Percentiles rank a stretch among this genome's conserved stretches.
phyloP scores from a whole-genome alignment of 345 rosid genomes.

The Garcia nutans region DNA sequence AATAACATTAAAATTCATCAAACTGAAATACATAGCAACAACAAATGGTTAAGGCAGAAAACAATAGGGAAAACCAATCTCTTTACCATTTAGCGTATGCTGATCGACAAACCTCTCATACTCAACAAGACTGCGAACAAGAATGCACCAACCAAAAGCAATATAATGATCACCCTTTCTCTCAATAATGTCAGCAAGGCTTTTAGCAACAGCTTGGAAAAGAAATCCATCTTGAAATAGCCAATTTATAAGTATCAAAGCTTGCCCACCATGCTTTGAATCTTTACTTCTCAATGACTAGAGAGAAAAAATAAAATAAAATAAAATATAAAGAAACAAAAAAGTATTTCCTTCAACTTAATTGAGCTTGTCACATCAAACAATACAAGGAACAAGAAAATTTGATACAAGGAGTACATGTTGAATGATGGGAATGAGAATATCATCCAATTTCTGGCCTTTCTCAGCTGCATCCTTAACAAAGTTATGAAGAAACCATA shows the following conservation, averaged over 20 bases:
- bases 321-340: not conserved
- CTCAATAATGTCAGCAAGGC: slow-evolving; percentile 43
- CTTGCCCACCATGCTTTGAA: slow-evolving; percentile 46
- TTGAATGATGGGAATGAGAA: slow-evolving; percentile 72
- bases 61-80: not conserved
- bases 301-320: not conserved
- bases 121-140: slow-evolving; percentile 62
- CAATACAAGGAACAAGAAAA: not conserved
- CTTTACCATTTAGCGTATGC: slow-evolving; percentile 51
- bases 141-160: slow-evolving; percentile 80
- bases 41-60: not conserved
- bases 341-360: not conserved
- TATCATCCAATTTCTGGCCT: slow-evolving; percentile 46
- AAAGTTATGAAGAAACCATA: slow-evolving; percentile 56
- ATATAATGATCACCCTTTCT: slow-evolving; percentile 67
- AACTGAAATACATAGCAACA: not conserved
- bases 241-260: slow-evolving; percentile 61
- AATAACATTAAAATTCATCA: slow-evolving; percentile 9
- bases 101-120: slow-evolving; percentile 46
- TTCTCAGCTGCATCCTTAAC: slow-evolving; percentile 55
- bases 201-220: slow-evolving; percentile 47
- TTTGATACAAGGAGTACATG: slow-evolving; percentile 39
- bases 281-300: slow-evolving; percentile 66
- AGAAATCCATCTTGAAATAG: slow-evolving; percentile 65
- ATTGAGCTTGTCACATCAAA: not conserved